Evolutionary conservation across 2,329 filamentous ascomycete species (phyloP).

Genomic region (Teratosphaeria pseudoeucalypti): DNA sequence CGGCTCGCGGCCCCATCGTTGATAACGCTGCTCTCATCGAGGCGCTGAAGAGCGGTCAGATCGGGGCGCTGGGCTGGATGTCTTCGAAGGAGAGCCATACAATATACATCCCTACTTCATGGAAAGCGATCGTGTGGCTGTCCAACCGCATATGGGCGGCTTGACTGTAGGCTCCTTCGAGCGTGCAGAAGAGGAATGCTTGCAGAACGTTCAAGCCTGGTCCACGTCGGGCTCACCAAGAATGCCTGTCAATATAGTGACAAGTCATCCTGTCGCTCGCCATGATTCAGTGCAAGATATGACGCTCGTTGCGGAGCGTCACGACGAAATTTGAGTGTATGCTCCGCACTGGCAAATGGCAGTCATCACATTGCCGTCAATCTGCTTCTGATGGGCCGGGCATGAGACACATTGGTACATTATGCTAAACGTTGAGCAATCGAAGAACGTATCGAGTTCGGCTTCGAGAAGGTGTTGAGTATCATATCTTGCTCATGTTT

Average conservation of each 20-base stretch:
- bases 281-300: background rate
- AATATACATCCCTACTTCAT: slow-evolving; percentile 38
- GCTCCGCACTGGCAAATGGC: background rate
- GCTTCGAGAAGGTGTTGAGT: background rate
- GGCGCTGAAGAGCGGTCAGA: slow-evolving; percentile 38
- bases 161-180: slow-evolving; percentile 55
- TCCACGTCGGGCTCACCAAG: slow-evolving; percentile 40
- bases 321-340: background rate
- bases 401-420: background rate
- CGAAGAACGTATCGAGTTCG: background rate
- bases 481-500: background rate
- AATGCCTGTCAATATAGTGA: slow-evolving; percentile 47
- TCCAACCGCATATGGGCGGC: slow-evolving; percentile 59
- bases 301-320: background rate
- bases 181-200: slow-evolving; percentile 57
- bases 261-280: background rate
- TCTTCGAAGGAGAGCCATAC: slow-evolving; percentile 36
- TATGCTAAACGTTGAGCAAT: background rate
- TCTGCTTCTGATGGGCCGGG: background rate
- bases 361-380: background rate
- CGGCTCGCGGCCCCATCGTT: slow-evolving; percentile 40
- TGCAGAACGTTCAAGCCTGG: slow-evolving; percentile 56
- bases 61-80: slow-evolving; percentile 41
- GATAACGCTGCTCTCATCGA: slow-evolving; percentile 39
- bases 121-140: slow-evolving; percentile 38